These are phyloP conservation scores for Tuber calosporum DNA, from an alignment of 495 filamentous ascomycete species.

Conservation along the genomic window DNA sequence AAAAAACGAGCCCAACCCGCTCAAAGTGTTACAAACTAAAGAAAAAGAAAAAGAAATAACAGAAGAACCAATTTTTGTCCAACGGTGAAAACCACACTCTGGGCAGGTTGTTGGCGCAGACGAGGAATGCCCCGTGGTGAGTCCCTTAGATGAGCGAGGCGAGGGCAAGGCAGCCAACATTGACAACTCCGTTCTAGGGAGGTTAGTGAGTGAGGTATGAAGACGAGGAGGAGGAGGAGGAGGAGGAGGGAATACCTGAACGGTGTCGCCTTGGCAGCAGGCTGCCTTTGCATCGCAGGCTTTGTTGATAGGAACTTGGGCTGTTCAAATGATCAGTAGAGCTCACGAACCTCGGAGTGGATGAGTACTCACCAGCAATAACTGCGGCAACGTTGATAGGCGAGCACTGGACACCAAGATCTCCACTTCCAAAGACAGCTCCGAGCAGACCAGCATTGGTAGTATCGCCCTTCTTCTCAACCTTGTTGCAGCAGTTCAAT, in stretches of 20 bases:
- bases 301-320: slow-evolving; percentile 35
- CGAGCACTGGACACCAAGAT: slow-evolving; percentile 23
- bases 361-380: slow-evolving; percentile 8
- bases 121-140: neutral
- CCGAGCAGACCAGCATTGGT: slow-evolving; percentile 19
- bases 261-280: slow-evolving; percentile 29
- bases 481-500: slow-evolving; percentile 33
- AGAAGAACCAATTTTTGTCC: neutral
- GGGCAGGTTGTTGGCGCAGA: too few relatives aligned
- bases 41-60: neutral
- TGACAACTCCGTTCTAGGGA: slow-evolving; percentile 24
- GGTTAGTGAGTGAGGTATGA: slow-evolving; percentile 3
- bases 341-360: neutral
- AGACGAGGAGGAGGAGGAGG: neutral
- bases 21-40: neutral
- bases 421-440: slow-evolving; percentile 15
- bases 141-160: slow-evolving; percentile 23
- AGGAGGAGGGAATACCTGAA: slow-evolving; percentile 10
- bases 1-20: neutral
- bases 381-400: slow-evolving; percentile 13
- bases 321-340: neutral
- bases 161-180: slow-evolving; percentile 30
- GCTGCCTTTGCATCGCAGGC: slow-evolving; percentile 34
- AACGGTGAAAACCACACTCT: neutral
- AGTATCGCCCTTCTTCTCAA: slow-evolving; percentile 29